Base-by-base conservation (phyloP, 2,329 filamentous ascomycete species). In the Bisporella sp. region DNA sequence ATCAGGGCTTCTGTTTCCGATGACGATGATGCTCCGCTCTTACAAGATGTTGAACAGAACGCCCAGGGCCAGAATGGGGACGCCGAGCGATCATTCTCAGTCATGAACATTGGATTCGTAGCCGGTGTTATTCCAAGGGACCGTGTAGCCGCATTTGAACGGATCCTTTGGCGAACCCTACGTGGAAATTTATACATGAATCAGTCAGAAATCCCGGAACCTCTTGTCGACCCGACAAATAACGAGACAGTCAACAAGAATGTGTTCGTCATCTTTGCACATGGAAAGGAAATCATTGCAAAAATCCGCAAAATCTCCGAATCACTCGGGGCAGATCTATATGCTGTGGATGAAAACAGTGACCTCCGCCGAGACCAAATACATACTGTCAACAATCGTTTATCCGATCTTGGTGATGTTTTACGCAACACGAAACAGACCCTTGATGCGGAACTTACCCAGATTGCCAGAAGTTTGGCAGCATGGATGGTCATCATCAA, bases 161-260 rank as follows among this genome's bases (percentile, higher is more conserved):
- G 93, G 53, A 99, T 99, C 60, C 77, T 99, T 47, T 99, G 93
- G 93, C 84, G 93, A 64, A 96, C 95, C 0, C 81, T 99, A 41
- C 89, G 93, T 68, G 93, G 93, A 63, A 99, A 99, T 70, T 75
- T 99, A 57, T 99, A 97, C 78, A 99, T 99, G 93, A 99, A 99
- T 72, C 95, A 99, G 75, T 92, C 92, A 40, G 93, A 99, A 76
- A 99, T 99, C 55, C 85, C 90, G 6, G 92, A 99, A 68, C 83
- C 89, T 37, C 85, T 99, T 60, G 78, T 96, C 67, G 89, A 99
- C 68, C 92, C 93, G 12, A 79, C 86, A 66, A 96, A 82, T 73
- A 96, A 97, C 68, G 92, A 97, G 71, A 78, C 88, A 57, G 79
- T 95, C 61, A 83, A 87, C 75, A 99, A 99, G 82, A 99, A 96